These are phyloP conservation scores for Comarum palustre DNA, from an alignment of 306 rosid species.

Conservation along the genomic window DNA sequence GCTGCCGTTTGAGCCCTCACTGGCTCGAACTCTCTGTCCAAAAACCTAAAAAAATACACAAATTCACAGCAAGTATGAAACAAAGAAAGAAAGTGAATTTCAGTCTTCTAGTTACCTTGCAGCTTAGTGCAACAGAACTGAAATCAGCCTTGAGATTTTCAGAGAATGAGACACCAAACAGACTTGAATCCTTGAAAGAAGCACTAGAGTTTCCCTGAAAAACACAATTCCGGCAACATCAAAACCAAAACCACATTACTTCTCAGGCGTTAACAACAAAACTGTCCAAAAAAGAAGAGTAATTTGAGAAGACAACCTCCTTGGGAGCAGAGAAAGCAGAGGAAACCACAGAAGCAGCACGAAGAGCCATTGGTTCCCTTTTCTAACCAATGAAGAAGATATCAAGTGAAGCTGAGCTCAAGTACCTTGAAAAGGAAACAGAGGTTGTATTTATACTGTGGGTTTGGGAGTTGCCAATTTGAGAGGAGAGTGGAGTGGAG, in stretches of 20 bases:
- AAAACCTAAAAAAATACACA: not conserved
- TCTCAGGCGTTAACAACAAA: not conserved
- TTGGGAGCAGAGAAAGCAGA: conserved; percentile 46
- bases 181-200: conserved; percentile 62
- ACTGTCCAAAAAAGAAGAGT: not conserved
- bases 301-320: conserved; percentile 38
- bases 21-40: conserved; percentile 49
- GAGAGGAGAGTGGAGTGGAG: not conserved
- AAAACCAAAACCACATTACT: conserved; percentile 5
- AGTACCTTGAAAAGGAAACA: conserved; percentile 13
- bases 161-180: conserved; percentile 76
- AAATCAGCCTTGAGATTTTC: conserved; percentile 65
- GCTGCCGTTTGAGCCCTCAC: conserved; percentile 68
- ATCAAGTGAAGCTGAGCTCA: conserved; percentile 1
- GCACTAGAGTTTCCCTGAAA: conserved; percentile 63
- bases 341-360: conserved; percentile 54
- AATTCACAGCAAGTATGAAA: not conserved
- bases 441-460: conserved; percentile 12
- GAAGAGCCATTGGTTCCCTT: conserved; percentile 42
- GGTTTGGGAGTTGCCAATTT: conserved; percentile 3
- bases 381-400: not conserved
- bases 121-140: conserved; percentile 63
- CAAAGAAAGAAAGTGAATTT: not conserved
- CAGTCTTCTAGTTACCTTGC: conserved; percentile 51
- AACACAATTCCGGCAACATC: conserved; percentile 13